Conservation (phyloP, 805 yeast genomes). For the Hanseniaspora guilliermondii region DNA sequence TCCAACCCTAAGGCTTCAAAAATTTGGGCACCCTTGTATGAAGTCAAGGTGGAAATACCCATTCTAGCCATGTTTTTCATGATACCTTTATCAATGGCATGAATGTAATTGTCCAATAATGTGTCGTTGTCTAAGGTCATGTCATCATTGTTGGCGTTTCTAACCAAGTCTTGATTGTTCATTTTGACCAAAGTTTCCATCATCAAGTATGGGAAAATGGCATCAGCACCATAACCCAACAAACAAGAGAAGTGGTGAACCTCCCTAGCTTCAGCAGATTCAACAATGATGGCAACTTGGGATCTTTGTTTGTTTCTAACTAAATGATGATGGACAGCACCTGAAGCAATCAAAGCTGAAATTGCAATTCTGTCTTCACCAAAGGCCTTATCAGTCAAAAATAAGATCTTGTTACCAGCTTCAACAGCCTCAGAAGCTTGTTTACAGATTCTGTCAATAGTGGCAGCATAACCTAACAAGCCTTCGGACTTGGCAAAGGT, state of each 20-base stretch:
- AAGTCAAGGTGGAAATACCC: conserved; percentile 97
- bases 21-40: conserved; percentile 98
- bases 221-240: conserved; percentile 96
- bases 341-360: conserved; percentile 82
- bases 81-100: conserved; percentile 81
- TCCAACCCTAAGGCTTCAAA: conserved; percentile 95
- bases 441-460: conserved; percentile 75
- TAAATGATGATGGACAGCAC: conserved; percentile 93
- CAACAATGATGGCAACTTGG: conserved; percentile 79
- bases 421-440: conserved; percentile 80
- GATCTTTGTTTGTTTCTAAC: conserved; percentile 94
- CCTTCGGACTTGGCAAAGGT: conserved; percentile 80
- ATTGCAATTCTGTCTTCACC: conserved; percentile 58
- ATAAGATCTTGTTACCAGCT: conserved; percentile 57
- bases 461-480: conserved; percentile 67
- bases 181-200: conserved; percentile 77
- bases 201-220: conserved; percentile 84
- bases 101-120: conserved; percentile 65
- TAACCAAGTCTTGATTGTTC: conserved; percentile 65
- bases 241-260: conserved; percentile 91
- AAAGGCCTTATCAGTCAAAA: conserved; percentile 61
- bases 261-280: conserved; percentile 95
- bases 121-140: conserved; percentile 38
- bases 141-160: conserved; percentile 32
- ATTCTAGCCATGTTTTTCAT: conserved; percentile 96